Evolutionary conservation across 768 basidiomycete species (phyloP).

Genomic region (Mycena alexandri): DNA sequence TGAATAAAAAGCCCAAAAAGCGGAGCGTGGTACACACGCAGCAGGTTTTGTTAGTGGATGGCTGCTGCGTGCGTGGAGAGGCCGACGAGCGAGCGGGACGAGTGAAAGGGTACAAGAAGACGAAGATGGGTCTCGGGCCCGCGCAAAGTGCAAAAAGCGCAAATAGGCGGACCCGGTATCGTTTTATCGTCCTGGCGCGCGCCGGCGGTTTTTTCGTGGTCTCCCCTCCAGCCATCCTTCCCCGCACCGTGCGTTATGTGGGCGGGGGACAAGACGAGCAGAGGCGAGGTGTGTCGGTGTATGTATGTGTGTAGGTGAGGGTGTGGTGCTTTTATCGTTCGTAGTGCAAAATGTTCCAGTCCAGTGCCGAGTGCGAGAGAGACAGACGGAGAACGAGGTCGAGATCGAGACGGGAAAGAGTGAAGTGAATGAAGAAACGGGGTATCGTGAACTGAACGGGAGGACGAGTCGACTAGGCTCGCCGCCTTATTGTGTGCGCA

Average conservation of each 20-base stretch:
- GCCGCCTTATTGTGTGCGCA: background rate
- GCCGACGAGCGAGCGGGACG: conserved; percentile 26
- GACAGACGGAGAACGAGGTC: background rate
- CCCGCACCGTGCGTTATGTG: conserved; percentile 3
- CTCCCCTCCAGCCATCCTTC: conserved; percentile 12
- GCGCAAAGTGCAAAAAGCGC: conserved; percentile 32
- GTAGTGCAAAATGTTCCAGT: conserved; percentile 33
- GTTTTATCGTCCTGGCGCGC: conserved; percentile 35
- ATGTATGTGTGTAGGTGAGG: conserved; percentile 1
- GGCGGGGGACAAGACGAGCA: conserved; percentile 16
- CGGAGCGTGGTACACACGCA: conserved; percentile 8
- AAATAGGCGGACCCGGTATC: conserved; percentile 30
- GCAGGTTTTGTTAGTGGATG: background rate
- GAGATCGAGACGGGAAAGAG: too few relatives aligned
- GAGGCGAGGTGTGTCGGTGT: conserved; percentile 25
- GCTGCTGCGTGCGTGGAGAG: conserved; percentile 15
- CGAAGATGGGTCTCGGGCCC: conserved; percentile 27
- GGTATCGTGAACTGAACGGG: conserved; percentile 32
- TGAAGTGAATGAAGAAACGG: conserved; percentile 15
- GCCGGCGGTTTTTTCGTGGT: conserved; percentile 31
- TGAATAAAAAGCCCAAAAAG: conserved; percentile 34
- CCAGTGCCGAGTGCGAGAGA: conserved; percentile 29
- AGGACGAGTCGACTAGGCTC: conserved; percentile 20
- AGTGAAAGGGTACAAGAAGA: conserved; percentile 30
- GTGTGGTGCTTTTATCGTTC: conserved; percentile 34